Evolutionary conservation across 2,329 filamentous ascomycete genomes (phyloP).

Genomic region (Pyrenochaeta sp.): DNA sequence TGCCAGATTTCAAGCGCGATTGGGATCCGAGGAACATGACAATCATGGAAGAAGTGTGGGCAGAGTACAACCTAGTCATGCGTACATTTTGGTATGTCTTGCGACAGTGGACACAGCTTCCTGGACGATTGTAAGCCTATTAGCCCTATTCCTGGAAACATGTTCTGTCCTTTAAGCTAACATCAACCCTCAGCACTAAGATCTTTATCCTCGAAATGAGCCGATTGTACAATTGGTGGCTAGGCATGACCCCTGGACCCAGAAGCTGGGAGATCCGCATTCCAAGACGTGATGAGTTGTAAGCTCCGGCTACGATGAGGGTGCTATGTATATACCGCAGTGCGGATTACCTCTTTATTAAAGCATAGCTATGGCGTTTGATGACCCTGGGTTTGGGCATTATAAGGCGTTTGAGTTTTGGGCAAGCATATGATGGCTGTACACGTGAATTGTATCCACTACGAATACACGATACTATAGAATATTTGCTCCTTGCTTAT

Average conservation of each 20-base stretch:
- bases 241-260: slow-evolving; percentile 67
- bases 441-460: not conserved
- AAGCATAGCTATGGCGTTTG: slow-evolving; percentile 26
- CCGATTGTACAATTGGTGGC: slow-evolving; percentile 68
- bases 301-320: not conserved
- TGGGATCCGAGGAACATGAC: slow-evolving; percentile 55
- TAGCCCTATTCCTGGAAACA: not conserved
- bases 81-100: slow-evolving; percentile 72
- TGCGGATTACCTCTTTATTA: not conserved
- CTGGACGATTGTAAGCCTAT: slow-evolving; percentile 72
- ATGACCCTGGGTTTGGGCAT: not conserved
- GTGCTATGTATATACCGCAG: not conserved
- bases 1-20: slow-evolving; percentile 52
- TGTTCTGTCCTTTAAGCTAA: slow-evolving; percentile 9
- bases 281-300: slow-evolving; percentile 41
- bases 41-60: slow-evolving; percentile 65
- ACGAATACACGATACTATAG: too few relatives aligned
- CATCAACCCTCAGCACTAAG: slow-evolving; percentile 52
- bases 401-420: not conserved
- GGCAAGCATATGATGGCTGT: not conserved
- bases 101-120: slow-evolving; percentile 73
- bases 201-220: slow-evolving; percentile 64
- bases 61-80: slow-evolving; percentile 71
- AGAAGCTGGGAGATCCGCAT: slow-evolving; percentile 63
- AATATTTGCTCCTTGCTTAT: too few relatives aligned